Evolutionary conservation across 2,329 filamentous ascomycete genomes (phyloP).

Genomic region (Colletotrichum agaves): DNA sequence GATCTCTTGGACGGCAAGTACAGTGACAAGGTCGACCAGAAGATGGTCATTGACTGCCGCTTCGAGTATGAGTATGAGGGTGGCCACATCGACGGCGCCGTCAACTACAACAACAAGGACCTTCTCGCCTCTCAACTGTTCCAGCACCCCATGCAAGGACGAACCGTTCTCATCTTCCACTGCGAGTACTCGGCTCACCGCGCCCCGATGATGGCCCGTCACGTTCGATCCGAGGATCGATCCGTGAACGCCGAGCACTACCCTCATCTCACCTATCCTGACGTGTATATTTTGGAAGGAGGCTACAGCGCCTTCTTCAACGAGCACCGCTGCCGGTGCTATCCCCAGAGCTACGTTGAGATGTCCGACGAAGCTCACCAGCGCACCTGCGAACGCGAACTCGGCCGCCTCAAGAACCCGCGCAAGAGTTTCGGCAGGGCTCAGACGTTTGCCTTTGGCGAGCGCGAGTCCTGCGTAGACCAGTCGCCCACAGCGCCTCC

Average conservation of each 20-base stretch:
- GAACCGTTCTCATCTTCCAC: slow-evolving; percentile 89
- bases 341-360: slow-evolving; percentile 94
- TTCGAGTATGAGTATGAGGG: slow-evolving; percentile 99
- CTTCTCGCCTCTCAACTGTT: slow-evolving; percentile 84
- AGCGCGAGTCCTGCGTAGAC: slow-evolving; percentile 67
- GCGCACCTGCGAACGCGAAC: slow-evolving; percentile 91
- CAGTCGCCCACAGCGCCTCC: slow-evolving; percentile 68
- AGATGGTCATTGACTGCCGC: slow-evolving; percentile 92
- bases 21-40: slow-evolving; percentile 78
- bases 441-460: slow-evolving; percentile 94
- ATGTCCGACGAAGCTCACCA: slow-evolving; percentile 95
- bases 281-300: slow-evolving; percentile 96
- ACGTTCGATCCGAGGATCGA: slow-evolving; percentile 89
- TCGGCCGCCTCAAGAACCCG: slow-evolving; percentile 89
- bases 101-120: slow-evolving; percentile 99
- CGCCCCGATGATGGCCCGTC: slow-evolving; percentile 95
- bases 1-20: slow-evolving; percentile 90
- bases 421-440: slow-evolving; percentile 87
- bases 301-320: slow-evolving; percentile 95
- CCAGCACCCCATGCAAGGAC: slow-evolving; percentile 70
- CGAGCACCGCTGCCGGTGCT: slow-evolving; percentile 82
- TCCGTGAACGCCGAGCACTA: slow-evolving; percentile 87
- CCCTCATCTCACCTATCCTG: slow-evolving; percentile 90
- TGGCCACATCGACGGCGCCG: slow-evolving; percentile 90
- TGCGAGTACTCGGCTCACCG: slow-evolving; percentile 99